Percentiles rank a stretch among this genome's conserved stretches.
phyloP scores from a whole-genome alignment of 2,329 filamentous ascomycete species.

The Cadophora gregata region DNA sequence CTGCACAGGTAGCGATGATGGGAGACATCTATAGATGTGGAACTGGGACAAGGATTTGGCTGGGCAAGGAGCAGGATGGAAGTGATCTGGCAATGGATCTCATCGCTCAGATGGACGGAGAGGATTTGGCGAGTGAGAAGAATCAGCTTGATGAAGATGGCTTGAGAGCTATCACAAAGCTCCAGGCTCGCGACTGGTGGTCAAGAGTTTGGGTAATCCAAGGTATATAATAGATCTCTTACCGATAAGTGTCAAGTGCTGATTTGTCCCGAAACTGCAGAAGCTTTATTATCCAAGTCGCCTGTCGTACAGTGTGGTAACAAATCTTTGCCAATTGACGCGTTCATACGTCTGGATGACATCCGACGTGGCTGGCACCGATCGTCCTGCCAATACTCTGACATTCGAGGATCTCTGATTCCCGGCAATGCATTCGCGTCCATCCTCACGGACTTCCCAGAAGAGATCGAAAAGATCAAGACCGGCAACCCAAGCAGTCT shows the following conservation, averaged over 20 bases:
- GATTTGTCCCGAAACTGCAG: neutral
- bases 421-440: slow-evolving; percentile 9
- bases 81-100: slow-evolving; percentile 12
- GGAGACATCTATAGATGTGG: slow-evolving; percentile 21
- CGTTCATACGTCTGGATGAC: slow-evolving; percentile 5
- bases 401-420: neutral
- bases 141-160: slow-evolving; percentile 4
- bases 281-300: neutral
- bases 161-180: neutral
- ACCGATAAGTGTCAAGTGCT: neutral
- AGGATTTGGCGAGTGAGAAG: slow-evolving; percentile 13
- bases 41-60: slow-evolving; percentile 11
- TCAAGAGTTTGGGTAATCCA: slow-evolving; percentile 16
- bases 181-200: slow-evolving; percentile 8
- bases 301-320: neutral
- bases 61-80: slow-evolving; percentile 17
- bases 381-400: neutral
- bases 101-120: slow-evolving; percentile 9
- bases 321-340: neutral
- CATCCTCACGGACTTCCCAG: slow-evolving; percentile 5
- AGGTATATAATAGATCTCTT: neutral
- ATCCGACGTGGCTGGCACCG: slow-evolving; percentile 5
- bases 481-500: neutral
- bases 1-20: slow-evolving; percentile 23
- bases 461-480: neutral